Base-by-base conservation (phyloP, 2,329 filamentous ascomycete species). In the Trichoderma endophyticum region DNA sequence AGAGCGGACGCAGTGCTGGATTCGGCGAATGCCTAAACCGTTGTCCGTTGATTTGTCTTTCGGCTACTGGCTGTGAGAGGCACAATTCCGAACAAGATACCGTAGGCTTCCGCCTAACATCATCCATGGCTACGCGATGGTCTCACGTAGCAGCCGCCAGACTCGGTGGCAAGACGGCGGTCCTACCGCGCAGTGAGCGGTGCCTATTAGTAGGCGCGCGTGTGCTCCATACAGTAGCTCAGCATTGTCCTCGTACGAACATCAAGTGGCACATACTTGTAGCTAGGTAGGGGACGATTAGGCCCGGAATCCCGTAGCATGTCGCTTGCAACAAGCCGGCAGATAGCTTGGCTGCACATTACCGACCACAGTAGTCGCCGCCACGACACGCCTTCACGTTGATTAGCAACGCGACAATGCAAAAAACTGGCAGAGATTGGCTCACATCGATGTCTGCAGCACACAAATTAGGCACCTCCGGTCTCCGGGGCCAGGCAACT, bases 271-370 rank as follows among this genome's bases (percentile, higher is more conserved):
- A 65, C 15, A 24, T 61, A n/a, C 15, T 36, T 14, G 39, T 43
- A 43, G 51, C 54, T 71, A 34, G 54, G 62, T 60, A 66, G 62
- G 62, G 43, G 54, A 71, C 69, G 61, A 66, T 30, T 34, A 12
- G 34, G 51, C 48, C 56, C 57, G 34, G 61, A 32, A 34, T 48
- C 36, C 34, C n/a, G 28, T 36, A 12, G 60, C 32, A 62, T 62
- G 60, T 43, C 60, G 60, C 64, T 39, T 57, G 32, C 51, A 28
- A 26, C 48, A 57, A 36, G 54, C 64, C 64, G 51, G 51, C 51
- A 59, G 26, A 30, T 15, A 43, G 26, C 51, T 57, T 59, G 30
- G 64, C 48, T 56, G 51, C 32, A n/a, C 48, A 26, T 18, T 18
- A 12, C 43, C 3, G 26, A 34, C 21, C 34, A 51, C 43, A 59